Conservation (phyloP, 805 yeast genomes). For the Kuraishia hungarica region DNA sequence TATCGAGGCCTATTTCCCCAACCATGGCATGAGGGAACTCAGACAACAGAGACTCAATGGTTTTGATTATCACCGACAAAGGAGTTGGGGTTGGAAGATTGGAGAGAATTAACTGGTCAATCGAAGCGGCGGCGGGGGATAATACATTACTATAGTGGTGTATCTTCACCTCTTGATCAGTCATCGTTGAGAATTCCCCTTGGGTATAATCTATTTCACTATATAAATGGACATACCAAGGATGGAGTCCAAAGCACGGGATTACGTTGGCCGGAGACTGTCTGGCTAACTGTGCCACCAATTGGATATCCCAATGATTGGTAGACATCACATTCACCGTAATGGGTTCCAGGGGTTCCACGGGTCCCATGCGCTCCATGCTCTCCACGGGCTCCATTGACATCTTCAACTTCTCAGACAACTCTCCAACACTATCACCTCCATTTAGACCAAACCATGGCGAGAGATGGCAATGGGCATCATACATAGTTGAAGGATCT, state of each 20-base stretch:
- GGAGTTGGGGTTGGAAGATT: slow-evolving; percentile 55
- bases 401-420: slow-evolving; percentile 3
- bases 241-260: slow-evolving; percentile 74
- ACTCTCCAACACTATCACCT: slow-evolving; percentile 1
- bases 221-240: slow-evolving; percentile 80
- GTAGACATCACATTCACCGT: slow-evolving; percentile 35
- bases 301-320: slow-evolving; percentile 26
- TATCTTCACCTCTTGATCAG: slow-evolving; percentile 21
- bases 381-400: too few relatives aligned
- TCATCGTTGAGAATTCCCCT: neutral
- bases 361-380: too few relatives aligned
- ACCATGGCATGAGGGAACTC: slow-evolving; percentile 29
- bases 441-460: slow-evolving; percentile 10
- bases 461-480: slow-evolving; percentile 33
- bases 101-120: slow-evolving; percentile 26
- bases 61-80: slow-evolving; percentile 25
- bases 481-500: slow-evolving; percentile 10
- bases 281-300: slow-evolving; percentile 14
- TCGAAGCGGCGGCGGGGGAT: slow-evolving; percentile 21
- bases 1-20: slow-evolving; percentile 93
- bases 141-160: slow-evolving; percentile 54
- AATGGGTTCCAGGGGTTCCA: too few relatives aligned
- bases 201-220: slow-evolving; percentile 17
- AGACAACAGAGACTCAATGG: slow-evolving; percentile 23
- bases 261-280: slow-evolving; percentile 17